phyloP scores from a whole-genome alignment of 2,329 filamentous ascomycete species.

The Fusarium sp. region DNA sequence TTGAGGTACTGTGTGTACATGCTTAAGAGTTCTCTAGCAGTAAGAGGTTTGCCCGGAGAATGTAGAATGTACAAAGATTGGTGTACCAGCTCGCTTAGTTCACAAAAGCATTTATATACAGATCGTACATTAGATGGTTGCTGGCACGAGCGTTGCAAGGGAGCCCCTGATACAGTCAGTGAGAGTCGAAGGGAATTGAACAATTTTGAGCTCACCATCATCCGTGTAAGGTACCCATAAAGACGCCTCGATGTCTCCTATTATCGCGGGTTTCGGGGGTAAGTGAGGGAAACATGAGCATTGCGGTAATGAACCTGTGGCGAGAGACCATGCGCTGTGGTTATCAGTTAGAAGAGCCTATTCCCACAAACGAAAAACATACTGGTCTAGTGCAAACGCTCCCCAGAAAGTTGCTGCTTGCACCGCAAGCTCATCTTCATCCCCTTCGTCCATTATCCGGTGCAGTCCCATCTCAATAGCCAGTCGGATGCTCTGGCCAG shows the following conservation, averaged over 20 bases:
- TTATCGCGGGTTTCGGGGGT: conserved; percentile 72
- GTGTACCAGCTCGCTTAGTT: conserved; percentile 81
- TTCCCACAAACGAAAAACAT: conserved; percentile 51
- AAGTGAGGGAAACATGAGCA: conserved; percentile 71
- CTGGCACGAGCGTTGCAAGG: conserved; percentile 68
- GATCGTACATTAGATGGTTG: conserved; percentile 79
- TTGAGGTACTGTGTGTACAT: conserved; percentile 78
- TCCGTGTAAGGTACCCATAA: conserved; percentile 73
- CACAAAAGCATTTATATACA: conserved; percentile 78
- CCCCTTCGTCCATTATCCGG: conserved; percentile 63
- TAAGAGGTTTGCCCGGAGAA: conserved; percentile 76
- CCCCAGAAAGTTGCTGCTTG: conserved; percentile 74
- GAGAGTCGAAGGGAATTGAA: neutral
- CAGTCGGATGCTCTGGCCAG: conserved; percentile 79
- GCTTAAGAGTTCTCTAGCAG: conserved; percentile 73
- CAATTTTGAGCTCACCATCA: conserved; percentile 63
- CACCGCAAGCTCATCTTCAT: conserved; percentile 71
- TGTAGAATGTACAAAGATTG: conserved; percentile 81
- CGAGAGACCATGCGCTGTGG: conserved; percentile 74
- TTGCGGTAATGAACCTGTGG: conserved; percentile 73
- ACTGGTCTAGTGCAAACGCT: conserved; percentile 75
- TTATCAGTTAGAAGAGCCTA: conserved; percentile 39
- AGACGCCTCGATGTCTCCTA: conserved; percentile 72
- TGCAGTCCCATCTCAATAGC: conserved; percentile 81
- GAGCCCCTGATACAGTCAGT: conserved; percentile 59